Evolutionary conservation across 495 filamentous ascomycete genomes (phyloP).

Genomic region (Sordaria brevicollis): DNA sequence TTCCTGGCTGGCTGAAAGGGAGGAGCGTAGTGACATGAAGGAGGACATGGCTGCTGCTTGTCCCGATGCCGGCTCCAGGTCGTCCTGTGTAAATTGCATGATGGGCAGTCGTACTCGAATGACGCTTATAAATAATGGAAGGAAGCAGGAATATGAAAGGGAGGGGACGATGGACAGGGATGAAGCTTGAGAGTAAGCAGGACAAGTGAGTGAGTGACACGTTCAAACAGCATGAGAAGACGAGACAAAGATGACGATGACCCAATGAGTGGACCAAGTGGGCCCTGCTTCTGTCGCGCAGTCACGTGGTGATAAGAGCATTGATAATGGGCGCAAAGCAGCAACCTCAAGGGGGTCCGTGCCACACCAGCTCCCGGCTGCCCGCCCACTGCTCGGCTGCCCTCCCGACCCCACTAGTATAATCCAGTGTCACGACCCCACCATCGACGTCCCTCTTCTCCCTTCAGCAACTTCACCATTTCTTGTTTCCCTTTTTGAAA

Average conservation of each 20-base stretch:
- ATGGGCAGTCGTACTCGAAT: too few relatives aligned
- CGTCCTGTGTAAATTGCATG: too few relatives aligned
- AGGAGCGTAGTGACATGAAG: not conserved
- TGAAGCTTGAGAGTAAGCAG: not conserved
- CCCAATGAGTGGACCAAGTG: not conserved
- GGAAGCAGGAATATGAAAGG: too few relatives aligned
- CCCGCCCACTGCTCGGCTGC: not conserved
- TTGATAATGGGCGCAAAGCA: not conserved
- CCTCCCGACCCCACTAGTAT: not conserved
- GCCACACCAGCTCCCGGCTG: not conserved
- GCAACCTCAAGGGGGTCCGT: not conserved
- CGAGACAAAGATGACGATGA: not conserved
- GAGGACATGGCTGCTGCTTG: not conserved
- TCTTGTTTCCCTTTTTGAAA: not conserved
- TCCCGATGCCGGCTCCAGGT: not conserved
- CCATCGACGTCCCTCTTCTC: not conserved
- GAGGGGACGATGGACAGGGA: not conserved
- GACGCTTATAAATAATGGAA: too few relatives aligned
- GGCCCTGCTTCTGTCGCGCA: not conserved
- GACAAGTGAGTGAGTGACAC: too few relatives aligned
- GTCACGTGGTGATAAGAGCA: not conserved
- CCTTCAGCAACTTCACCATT: not conserved
- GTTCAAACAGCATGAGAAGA: not conserved
- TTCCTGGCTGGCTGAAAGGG: not conserved
- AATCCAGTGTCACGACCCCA: not conserved